phyloP scores from a whole-genome alignment of 2,329 filamentous ascomycete genomes.

The Cladophialophora chaetospira region DNA sequence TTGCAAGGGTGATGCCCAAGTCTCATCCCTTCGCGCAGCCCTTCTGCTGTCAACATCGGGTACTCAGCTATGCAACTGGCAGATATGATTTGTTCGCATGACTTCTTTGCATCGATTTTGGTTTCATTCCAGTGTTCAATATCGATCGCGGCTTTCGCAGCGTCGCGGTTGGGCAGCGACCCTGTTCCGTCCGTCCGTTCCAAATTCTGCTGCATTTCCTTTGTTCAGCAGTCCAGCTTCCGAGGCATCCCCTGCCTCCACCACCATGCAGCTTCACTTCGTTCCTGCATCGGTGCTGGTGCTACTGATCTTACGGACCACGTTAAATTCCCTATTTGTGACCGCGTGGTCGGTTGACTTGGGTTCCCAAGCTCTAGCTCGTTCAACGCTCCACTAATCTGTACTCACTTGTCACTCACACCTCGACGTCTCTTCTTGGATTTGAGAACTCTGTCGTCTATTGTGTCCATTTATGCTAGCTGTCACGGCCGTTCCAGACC shows the following conservation, averaged over 20 bases:
- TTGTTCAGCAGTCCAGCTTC: neutral
- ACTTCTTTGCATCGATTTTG: neutral
- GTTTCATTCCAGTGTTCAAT: neutral
- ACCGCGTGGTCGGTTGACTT: constrained; percentile 2
- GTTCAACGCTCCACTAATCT: neutral
- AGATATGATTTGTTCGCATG: neutral
- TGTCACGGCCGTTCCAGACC: neutral
- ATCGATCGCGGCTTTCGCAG: neutral
- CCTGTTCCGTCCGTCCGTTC: constrained; percentile 1
- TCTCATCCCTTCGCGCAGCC: constrained; percentile 1
- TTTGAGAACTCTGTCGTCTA: neutral
- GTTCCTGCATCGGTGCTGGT: constrained; percentile 11
- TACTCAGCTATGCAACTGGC: neutral
- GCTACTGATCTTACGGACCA: neutral
- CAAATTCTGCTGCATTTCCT: neutral
- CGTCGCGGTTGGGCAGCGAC: neutral
- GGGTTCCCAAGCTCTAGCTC: neutral
- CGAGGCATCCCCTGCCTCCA: neutral
- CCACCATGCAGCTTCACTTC: neutral
- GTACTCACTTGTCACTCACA: neutral
- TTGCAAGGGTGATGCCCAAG: neutral
- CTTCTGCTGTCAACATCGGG: neutral
- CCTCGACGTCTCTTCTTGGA: neutral
- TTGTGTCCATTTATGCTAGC: neutral
- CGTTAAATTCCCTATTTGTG: neutral